Conservation (phyloP, 23 red algal genomes). For the Gracilaria gracilis region DNA sequence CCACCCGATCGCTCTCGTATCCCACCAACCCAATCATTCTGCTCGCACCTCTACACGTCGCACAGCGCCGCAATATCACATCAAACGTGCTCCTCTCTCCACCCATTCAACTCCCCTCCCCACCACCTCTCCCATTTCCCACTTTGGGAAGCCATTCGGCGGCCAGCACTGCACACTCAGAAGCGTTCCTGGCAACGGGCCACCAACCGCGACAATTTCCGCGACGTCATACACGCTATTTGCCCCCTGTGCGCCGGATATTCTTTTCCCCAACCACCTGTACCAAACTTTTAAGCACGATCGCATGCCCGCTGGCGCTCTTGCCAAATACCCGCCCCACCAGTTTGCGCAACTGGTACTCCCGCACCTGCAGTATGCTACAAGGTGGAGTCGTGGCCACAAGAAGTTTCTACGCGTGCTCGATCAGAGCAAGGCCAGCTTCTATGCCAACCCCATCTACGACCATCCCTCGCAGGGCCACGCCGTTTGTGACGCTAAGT, state of each 20-base stretch:
- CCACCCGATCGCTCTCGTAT: no score
- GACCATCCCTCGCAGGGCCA: conserved; percentile 37
- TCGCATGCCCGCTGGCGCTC: conserved; percentile 12
- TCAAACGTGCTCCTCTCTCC: no score
- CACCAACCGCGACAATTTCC: neutral
- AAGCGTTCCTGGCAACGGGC: neutral
- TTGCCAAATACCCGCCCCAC: conserved; percentile 27
- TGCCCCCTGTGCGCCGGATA: conserved; percentile 4
- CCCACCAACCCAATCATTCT: no score
- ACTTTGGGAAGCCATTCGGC: no score
- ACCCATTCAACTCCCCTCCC: no score
- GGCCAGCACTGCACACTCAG: no score
- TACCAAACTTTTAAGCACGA: neutral
- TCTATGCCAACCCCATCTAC: conserved; percentile 71
- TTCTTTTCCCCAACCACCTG: conserved; percentile 35
- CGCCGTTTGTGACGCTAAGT: neutral
- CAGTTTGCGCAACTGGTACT: neutral
- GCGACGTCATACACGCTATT: neutral
- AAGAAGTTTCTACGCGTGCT: conserved; percentile 38
- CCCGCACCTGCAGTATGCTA: neutral
- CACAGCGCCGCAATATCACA: no score
- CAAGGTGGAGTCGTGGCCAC: conserved; percentile 58
- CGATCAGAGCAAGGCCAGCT: conserved; percentile 58
- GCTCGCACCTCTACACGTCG: no score
- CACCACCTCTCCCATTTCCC: no score